Conservation (phyloP, 345 rosid genomes). For the rapeseed (Brassica napus) region Da-Ae NC_063451.1:11005001-11005500, state of each 20-base stretch:
- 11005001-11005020: slow-evolving; percentile 21
- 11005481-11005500: slow-evolving; percentile 96
- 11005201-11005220: slow-evolving; percentile 75
- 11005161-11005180: slow-evolving; percentile 89
- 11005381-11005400: slow-evolving; percentile 87
- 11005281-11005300: slow-evolving; percentile 81
- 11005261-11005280: slow-evolving; percentile 84
- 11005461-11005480: slow-evolving; percentile 93
- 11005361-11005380: slow-evolving; percentile 90
- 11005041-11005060: slow-evolving; percentile 47
- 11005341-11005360: slow-evolving; percentile 81
- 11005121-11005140: slow-evolving; percentile 99
- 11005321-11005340: slow-evolving; percentile 80
- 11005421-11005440: slow-evolving; percentile 94
- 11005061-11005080: slow-evolving; percentile 86
- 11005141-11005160: slow-evolving; percentile 88
- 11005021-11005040: not conserved
- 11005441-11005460: slow-evolving; percentile 95
- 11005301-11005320: slow-evolving; percentile 84
- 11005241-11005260: slow-evolving; percentile 82
- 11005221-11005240: slow-evolving; percentile 84
- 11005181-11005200: slow-evolving; percentile 95
- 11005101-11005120: slow-evolving; percentile 93
- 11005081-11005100: slow-evolving; percentile 83
- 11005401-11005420: slow-evolving; percentile 85